These are phyloP conservation scores for Avena atlantica DNA, from an alignment of 176 grass and related monocot genomes.

Conservation along the genomic window DNA sequence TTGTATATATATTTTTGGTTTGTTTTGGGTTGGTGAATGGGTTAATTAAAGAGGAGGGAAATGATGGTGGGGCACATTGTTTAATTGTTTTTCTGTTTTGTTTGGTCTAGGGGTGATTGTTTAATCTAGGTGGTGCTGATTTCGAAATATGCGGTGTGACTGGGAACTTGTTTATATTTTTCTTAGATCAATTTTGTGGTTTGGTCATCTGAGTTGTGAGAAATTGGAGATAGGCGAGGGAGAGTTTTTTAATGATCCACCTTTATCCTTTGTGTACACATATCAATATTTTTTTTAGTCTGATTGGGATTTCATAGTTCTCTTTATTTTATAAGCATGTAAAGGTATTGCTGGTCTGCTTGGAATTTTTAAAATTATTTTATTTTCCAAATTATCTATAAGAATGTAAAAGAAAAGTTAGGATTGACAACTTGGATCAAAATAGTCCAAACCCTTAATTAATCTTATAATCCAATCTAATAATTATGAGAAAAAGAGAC, in stretches of 20 bases:
- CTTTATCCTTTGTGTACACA: neutral
- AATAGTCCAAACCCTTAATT: neutral
- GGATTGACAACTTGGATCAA: neutral
- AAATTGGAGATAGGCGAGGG: neutral
- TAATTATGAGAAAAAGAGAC: neutral
- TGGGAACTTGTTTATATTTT: slow-evolving; percentile 55
- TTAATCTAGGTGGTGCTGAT: slow-evolving; percentile 58
- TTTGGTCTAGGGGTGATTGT: slow-evolving; percentile 40
- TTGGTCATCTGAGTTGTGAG: neutral
- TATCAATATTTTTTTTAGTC: neutral
- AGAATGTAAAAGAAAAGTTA: neutral
- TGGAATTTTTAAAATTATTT: neutral
- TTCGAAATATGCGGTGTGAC: slow-evolving; percentile 81
- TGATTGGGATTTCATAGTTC: neutral
- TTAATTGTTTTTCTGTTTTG: slow-evolving; percentile 48
- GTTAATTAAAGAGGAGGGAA: slow-evolving; percentile 40
- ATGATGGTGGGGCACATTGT: slow-evolving; percentile 54
- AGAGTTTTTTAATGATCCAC: slow-evolving; percentile 23
- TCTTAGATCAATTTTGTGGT: slow-evolving; percentile 11
- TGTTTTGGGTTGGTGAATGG: slow-evolving; percentile 54
- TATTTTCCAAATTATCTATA: neutral
- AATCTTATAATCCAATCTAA: neutral
- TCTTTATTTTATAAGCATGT: neutral
- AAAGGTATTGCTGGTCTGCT: too few species aligned
- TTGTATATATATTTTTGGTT: neutral